Base-by-base conservation (phyloP, 441 rosid genomes). In the Jatropha multifida region DNA sequence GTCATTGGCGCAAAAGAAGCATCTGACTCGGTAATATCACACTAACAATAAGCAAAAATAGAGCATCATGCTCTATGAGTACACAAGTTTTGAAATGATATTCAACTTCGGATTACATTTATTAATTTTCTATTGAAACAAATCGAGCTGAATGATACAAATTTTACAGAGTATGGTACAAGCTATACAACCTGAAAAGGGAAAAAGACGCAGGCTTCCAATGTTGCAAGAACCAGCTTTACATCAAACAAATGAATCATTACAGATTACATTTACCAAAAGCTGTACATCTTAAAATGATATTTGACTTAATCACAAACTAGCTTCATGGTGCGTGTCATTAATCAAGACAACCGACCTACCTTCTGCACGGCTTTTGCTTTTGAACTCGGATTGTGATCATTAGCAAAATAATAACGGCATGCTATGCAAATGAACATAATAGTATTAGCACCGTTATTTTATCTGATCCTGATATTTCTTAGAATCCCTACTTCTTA, bases 401-500 rank as follows among this genome's bases (percentile, higher is more conserved):
- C 49, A 11, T 3, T 44, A 14, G 3, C 7, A 7, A 23, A 63
- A 63, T 13, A 26, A 17, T 4, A 26, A 2, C 10, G 7, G 5
- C 11, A 17, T 48, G 62, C 14, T 49, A 7, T 20, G 0, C 32
- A 32, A 20, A 51, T 13, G 15, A 18, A 13, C 23, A 5, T 7
- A 23, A 64, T 18, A 38, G 23, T 3, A 59, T 52, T 49, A 56
- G 18, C 18, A 11, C 15, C 10, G 11, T 55, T 27, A 41, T 27
- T 41, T 59, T 14, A 12, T 26, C 48, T 44, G 48, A 44, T 44
- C 10, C 10, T 17, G 60, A 65, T 65, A 11, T 46, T 74, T 0
- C 60, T 52, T 17, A 42, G 17, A 32, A 69, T 51, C 56, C 51
- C 78, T 81, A 75, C 69, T 71, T 76, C 64, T 76, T 70, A 40